Conservation (phyloP, 495 filamentous ascomycete genomes). For the Penicillium bialowiezense region DNA sequence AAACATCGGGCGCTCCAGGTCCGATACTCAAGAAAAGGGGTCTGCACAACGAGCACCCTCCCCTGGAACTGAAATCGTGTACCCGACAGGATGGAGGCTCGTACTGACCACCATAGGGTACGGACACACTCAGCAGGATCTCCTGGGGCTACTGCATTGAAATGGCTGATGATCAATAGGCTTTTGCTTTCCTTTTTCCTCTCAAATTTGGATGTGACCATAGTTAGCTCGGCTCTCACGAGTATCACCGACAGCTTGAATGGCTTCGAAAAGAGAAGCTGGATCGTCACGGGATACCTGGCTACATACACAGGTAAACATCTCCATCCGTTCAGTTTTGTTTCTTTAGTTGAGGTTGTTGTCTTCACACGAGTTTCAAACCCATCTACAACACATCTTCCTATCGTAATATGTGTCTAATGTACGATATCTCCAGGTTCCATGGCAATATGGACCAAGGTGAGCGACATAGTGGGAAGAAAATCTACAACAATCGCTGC, state of each 20-base stretch:
- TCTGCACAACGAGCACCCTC: slow-evolving; percentile 21
- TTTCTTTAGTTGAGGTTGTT: too few relatives aligned
- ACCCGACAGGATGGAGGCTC: slow-evolving; percentile 48
- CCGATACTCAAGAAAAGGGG: slow-evolving; percentile 21
- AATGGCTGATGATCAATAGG: slow-evolving; percentile 24
- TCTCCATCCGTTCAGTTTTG: neutral
- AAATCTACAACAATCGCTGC: slow-evolving; percentile 45
- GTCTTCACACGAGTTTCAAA: too few relatives aligned
- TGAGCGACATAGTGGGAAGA: slow-evolving; percentile 59
- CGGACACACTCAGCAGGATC: slow-evolving; percentile 23
- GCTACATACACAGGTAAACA: slow-evolving; percentile 51
- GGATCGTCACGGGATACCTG: slow-evolving; percentile 58
- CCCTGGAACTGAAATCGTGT: slow-evolving; percentile 28
- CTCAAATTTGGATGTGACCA: slow-evolving; percentile 60
- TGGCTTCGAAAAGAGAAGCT: slow-evolving; percentile 51
- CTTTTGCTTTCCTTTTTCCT: slow-evolving; percentile 56
- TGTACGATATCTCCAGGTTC: slow-evolving; percentile 35
- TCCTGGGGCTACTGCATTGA: neutral
- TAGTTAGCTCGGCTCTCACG: slow-evolving; percentile 61
- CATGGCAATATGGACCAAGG: slow-evolving; percentile 56
- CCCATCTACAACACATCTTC: neutral
- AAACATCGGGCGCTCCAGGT: slow-evolving; percentile 3
- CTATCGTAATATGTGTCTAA: neutral
- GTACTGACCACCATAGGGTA: slow-evolving; percentile 38
- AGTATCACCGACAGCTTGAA: slow-evolving; percentile 54